These are phyloP conservation scores for Colletotrichum trifolii DNA, from an alignment of 2,329 filamentous ascomycete species.

Conservation along the genomic window DNA sequence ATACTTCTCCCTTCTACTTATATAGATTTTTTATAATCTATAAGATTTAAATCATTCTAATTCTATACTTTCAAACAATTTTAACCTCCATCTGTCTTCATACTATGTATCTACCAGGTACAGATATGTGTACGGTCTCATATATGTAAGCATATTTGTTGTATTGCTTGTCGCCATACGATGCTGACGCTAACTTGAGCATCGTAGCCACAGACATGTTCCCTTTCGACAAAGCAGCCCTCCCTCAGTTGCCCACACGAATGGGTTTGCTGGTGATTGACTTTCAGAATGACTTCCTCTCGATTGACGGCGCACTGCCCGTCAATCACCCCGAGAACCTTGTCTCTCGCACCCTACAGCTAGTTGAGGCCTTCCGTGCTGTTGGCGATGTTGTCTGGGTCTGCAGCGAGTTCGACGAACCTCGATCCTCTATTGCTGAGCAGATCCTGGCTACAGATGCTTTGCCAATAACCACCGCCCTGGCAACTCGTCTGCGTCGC, in stretches of 20 bases:
- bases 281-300: conserved; percentile 90
- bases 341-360: conserved; percentile 71
- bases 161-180: not conserved
- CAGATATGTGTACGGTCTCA: too few species aligned
- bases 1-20: too few species aligned
- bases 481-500: conserved; percentile 41
- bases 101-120: too few species aligned
- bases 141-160: too few species aligned
- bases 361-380: conserved; percentile 79
- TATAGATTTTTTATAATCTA: too few species aligned
- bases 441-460: conserved; percentile 58
- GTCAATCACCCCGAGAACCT: conserved; percentile 73
- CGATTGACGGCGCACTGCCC: conserved; percentile 73
- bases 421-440: conserved; percentile 66
- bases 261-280: conserved; percentile 85
- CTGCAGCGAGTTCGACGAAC: conserved; percentile 76
- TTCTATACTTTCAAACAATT: too few species aligned
- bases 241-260: conserved; percentile 68
- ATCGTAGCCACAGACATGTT: conserved; percentile 55
- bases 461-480: conserved; percentile 12
- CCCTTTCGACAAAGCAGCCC: conserved; percentile 64
- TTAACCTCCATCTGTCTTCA: too few species aligned
- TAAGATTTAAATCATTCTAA: too few species aligned
- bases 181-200: not conserved
- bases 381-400: conserved; percentile 85